Percentiles rank a stretch among this genome's conserved stretches.
phyloP scores from a whole-genome alignment of 805 yeast species.

The Tetrapisispora namnaoensis region DNA sequence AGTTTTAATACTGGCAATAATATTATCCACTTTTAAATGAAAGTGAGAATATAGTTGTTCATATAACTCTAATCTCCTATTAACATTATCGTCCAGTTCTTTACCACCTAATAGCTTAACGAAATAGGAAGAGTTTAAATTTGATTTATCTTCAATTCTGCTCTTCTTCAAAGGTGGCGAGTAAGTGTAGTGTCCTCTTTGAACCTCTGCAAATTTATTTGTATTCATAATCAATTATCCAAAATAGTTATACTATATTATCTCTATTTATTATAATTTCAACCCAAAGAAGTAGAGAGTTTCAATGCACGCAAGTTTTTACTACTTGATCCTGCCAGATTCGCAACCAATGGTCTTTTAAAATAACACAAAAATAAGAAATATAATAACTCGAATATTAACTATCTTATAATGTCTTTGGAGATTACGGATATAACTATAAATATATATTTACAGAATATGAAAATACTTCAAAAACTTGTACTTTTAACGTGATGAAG shows the following conservation, averaged over 20 bases:
- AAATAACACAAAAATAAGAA: too few relatives aligned
- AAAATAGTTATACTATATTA: too few relatives aligned
- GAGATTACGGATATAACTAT: too few relatives aligned
- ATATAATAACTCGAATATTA: too few relatives aligned
- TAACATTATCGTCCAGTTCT: constrained; percentile 32
- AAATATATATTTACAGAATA: too few relatives aligned
- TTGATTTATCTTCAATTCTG: neutral
- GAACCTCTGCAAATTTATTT: constrained; percentile 26
- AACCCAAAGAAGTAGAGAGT: too few relatives aligned
- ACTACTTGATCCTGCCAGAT: too few relatives aligned
- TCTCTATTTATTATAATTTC: too few relatives aligned
- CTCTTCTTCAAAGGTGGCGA: constrained; percentile 13
- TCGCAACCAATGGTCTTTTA: too few relatives aligned
- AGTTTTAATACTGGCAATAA: constrained; percentile 28
- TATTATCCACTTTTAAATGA: constrained; percentile 21
- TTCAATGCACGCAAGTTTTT: too few relatives aligned
- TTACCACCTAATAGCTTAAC: constrained; percentile 34
- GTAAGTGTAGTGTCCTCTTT: constrained; percentile 21
- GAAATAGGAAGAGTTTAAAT: constrained; percentile 29
- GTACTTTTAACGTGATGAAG: neutral
- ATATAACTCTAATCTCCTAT: constrained; percentile 35
- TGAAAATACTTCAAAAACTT: too few relatives aligned
- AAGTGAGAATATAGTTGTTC: constrained; percentile 26
- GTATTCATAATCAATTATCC: neutral
- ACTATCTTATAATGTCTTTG: too few relatives aligned